A percentile compares a stretch with the other conserved stretches of the same genome.
Conservation (phyloP, 73 alveolate genomes). For the Paramecium sexaurelia region DNA sequence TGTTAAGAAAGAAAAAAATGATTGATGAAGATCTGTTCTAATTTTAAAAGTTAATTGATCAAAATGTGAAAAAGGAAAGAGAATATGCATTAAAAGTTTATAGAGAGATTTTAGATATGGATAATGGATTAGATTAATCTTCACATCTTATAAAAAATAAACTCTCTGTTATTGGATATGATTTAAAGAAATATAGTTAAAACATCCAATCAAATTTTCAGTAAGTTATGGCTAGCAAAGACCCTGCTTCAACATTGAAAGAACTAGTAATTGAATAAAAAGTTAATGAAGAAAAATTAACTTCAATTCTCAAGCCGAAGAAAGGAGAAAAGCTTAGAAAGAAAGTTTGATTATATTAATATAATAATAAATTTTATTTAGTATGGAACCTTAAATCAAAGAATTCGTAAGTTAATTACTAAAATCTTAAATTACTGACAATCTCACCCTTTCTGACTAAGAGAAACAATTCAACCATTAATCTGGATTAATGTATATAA, state of each 20-base stretch:
- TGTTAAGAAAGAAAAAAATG: conserved; percentile 1
- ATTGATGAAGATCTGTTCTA: not conserved
- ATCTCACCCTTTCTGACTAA: not conserved
- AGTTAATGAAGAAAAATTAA: not conserved
- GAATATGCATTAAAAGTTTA: conserved; percentile 33
- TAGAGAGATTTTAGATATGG: not conserved
- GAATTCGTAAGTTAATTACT: conserved; percentile 5
- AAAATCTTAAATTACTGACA: conserved; percentile 13
- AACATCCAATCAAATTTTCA: not conserved
- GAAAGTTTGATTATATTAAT: not conserved
- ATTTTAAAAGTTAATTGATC: not conserved
- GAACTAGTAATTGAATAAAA: not conserved
- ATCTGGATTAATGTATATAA: conserved; percentile 43
- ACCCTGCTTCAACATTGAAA: not conserved
- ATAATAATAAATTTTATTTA: not conserved
- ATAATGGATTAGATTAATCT: not conserved
- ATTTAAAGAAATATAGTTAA: not conserved
- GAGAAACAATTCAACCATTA: not conserved
- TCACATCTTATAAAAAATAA: conserved; percentile 5
- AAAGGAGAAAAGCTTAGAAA: not conserved
- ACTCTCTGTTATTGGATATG: conserved; percentile 17
- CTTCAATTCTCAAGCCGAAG: not conserved
- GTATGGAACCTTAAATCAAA: conserved; percentile 32
- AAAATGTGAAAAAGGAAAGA: conserved; percentile 6
- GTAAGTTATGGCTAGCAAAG: not conserved